Evolutionary conservation across 208 protist species (phyloP).

Genomic region (Porcisia hertigi): DNA sequence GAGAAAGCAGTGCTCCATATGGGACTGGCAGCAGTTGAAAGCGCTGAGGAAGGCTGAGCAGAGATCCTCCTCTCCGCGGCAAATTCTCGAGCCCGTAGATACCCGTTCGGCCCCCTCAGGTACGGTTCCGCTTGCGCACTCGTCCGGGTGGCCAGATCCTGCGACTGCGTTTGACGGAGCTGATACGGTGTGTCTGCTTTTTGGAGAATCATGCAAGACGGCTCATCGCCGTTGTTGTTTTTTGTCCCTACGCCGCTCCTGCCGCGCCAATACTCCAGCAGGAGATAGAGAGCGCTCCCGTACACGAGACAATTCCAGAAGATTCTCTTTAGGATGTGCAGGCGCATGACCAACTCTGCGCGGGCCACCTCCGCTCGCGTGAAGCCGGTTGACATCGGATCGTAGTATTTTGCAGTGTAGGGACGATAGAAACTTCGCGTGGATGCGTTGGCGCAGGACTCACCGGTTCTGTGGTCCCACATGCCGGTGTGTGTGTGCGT

Average conservation of each 20-base stretch:
- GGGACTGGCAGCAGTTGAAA: neutral
- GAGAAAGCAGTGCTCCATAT: neutral
- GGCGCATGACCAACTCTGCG: slow-evolving; percentile 26
- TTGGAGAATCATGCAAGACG: slow-evolving; percentile 12
- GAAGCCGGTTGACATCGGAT: slow-evolving; percentile 37
- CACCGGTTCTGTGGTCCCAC: slow-evolving; percentile 25
- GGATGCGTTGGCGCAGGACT: slow-evolving; percentile 30
- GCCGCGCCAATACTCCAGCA: slow-evolving; percentile 19
- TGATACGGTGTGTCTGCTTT: slow-evolving; percentile 4
- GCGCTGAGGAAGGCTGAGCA: neutral
- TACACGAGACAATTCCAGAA: slow-evolving; percentile 41
- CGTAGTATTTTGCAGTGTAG: slow-evolving; percentile 29
- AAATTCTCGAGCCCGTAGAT: slow-evolving; percentile 10
- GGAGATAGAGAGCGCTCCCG: slow-evolving; percentile 34
- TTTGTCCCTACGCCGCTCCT: neutral
- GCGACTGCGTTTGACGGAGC: slow-evolving; percentile 11
- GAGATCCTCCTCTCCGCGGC: neutral
- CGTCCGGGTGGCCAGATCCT: slow-evolving; percentile 16
- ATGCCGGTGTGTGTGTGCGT: neutral
- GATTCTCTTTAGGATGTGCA: slow-evolving; percentile 13
- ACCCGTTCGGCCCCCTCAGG: slow-evolving; percentile 21
- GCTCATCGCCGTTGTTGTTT: slow-evolving; percentile 3
- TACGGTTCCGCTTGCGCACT: slow-evolving; percentile 24
- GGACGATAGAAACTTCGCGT: slow-evolving; percentile 48
- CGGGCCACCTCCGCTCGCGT: slow-evolving; percentile 34